Evolutionary conservation across 129 eudicot species (phyloP).

Genomic region (Flaveria bidentis): DNA sequence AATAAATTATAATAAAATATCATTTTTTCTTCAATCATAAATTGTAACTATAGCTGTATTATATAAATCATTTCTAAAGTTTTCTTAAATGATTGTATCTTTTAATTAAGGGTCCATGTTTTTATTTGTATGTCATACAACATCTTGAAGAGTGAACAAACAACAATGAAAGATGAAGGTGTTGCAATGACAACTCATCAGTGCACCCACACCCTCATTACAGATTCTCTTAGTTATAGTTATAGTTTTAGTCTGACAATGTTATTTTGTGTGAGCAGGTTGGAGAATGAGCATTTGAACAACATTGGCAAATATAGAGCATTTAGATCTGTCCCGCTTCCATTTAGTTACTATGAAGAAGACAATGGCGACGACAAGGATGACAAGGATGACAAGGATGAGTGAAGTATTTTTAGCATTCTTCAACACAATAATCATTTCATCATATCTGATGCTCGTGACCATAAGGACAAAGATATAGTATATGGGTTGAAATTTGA

Average conservation of each 20-base stretch:
- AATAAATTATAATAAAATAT: no score
- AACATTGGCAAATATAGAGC: constrained; percentile 85
- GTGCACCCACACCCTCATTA: background rate
- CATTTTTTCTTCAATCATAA: no score
- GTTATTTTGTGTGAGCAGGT: constrained; percentile 36
- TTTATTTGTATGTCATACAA: background rate
- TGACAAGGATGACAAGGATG: constrained; percentile 42
- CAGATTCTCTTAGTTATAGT: background rate
- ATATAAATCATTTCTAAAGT: no score
- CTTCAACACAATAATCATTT: background rate
- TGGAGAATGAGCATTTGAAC: constrained; percentile 88
- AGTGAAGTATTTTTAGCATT: constrained; percentile 12
- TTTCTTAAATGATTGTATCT: no score
- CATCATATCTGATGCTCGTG: background rate
- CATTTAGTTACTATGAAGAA: constrained; percentile 63
- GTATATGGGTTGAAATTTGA: background rate
- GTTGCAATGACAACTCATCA: background rate
- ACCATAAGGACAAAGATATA: constrained; percentile 8
- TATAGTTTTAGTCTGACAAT: background rate
- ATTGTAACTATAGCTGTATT: no score
- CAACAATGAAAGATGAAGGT: background rate
- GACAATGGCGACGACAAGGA: constrained; percentile 24
- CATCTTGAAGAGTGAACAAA: no score
- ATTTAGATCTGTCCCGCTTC: constrained; percentile 81
- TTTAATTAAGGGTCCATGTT: background rate